Evolutionary conservation across 305 asterid genomes (phyloP).

Genomic region (Fraxinus xanthoxyloides): DNA sequence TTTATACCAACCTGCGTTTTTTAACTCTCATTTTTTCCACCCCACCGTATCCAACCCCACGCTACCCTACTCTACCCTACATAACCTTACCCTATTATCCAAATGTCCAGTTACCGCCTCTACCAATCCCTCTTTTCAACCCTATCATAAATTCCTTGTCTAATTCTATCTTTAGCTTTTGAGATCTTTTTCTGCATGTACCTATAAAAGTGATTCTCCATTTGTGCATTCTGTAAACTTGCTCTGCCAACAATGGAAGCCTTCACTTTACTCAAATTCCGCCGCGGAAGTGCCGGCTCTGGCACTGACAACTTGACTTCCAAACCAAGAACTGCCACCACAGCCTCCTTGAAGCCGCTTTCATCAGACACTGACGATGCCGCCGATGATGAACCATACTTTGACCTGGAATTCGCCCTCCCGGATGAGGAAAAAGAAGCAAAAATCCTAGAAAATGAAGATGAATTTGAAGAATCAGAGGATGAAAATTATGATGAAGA

Average conservation of each 20-base stretch:
- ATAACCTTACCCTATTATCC: background rate
- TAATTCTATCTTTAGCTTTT: background rate
- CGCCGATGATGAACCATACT: constrained; percentile 40
- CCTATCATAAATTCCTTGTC: background rate
- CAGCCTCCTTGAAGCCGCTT: constrained; percentile 7
- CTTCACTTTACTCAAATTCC: constrained; percentile 43
- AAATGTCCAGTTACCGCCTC: background rate
- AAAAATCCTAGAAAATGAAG: background rate
- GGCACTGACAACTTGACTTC: background rate
- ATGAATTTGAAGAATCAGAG: constrained; percentile 13
- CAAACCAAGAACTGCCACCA: background rate
- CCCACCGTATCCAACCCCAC: too few relatives aligned
- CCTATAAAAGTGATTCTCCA: background rate
- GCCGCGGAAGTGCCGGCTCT: constrained; percentile 38
- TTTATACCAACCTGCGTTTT: too few relatives aligned
- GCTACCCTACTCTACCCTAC: background rate
- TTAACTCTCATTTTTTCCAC: too few relatives aligned
- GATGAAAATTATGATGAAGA: background rate
- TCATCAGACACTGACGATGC: constrained; percentile 25
- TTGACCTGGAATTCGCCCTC: constrained; percentile 42
- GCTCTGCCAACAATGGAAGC: constrained; percentile 53
- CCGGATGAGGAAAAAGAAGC: constrained; percentile 20
- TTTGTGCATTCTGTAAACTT: constrained; percentile 19
- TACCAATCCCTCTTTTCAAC: background rate
- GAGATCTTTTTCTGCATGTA: background rate